Base-by-base conservation (phyloP, 345 rosid species). In the Populus nigra region DNA sequence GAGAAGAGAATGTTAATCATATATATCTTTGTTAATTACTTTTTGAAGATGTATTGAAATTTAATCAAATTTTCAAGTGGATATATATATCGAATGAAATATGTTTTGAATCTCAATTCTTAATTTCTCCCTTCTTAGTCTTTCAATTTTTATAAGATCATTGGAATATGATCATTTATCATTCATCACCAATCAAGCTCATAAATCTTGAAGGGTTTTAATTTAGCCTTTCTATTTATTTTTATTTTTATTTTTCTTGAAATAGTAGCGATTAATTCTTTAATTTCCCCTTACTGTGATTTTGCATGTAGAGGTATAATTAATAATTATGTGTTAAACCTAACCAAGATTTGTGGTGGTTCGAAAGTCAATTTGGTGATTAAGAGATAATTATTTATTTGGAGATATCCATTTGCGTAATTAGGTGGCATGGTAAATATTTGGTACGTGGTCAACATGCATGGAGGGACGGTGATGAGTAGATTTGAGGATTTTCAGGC, bases 381-480 rank as follows among this genome's bases (percentile, higher is more conserved):
- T 72, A 8, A 15, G 27, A 73, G 4, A 23, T 25, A 61, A 57
- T 16, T 22, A 35, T 17, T 50, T 4, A 33, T 4, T 33, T 73
- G 22, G 73, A 45, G 78, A 72, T 31, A 5, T 57, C 55, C 15
- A 35, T 8, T n/a, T 33, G 47, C 29, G 36, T 33, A 33, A 33
- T 35, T 55, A 13, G 77, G 57, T 63, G 75, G 77, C 79, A 49
- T 1, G 22, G 16, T 31, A 50, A 73, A 35, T 33, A 39, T 49
- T 10, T 9, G 59, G 20, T 16, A 76, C 75, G 83, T 72, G 85
- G 82, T 59, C 18, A 50, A 25, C 82, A 76, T 83, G 82, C 77
- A 80, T 2, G 78, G 20, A 8, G 16, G 3, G 36, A 39, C 67
- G 70, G n/a, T 70, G 73, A 36, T 29, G 50, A 72, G 68, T 66